Evolutionary conservation across 768 basidiomycete species (phyloP).

Genomic region (Hortiboletus campestris): DNA sequence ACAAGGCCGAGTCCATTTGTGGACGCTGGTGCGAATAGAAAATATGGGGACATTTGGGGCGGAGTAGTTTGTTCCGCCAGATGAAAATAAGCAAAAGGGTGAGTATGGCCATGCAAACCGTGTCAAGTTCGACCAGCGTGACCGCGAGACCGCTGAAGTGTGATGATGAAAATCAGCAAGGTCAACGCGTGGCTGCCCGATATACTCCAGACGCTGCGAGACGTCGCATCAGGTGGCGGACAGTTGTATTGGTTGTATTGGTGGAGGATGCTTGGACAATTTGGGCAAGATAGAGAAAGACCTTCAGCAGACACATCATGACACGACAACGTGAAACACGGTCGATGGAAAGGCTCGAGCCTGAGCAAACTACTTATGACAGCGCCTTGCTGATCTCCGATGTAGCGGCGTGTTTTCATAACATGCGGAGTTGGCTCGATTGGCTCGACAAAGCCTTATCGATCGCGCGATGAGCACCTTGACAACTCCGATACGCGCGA

Average conservation of each 20-base stretch:
- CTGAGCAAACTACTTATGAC: too few species aligned
- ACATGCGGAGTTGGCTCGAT: too few species aligned
- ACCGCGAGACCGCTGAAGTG: not conserved
- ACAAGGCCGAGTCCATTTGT: not conserved
- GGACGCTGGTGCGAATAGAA: not conserved
- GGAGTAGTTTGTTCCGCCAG: conserved; percentile 1
- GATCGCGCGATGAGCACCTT: too few species aligned
- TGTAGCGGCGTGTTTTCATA: too few species aligned
- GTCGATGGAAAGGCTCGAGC: not conserved
- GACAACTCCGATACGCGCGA: too few species aligned
- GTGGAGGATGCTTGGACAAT: not conserved
- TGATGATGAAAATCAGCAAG: not conserved
- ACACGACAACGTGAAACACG: too few species aligned
- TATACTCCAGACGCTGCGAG: not conserved
- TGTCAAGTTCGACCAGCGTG: conserved; percentile 4
- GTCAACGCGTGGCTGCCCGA: not conserved
- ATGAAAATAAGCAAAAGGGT: not conserved
- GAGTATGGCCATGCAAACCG: not conserved
- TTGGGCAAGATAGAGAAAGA: not conserved
- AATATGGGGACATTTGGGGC: not conserved
- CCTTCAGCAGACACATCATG: not conserved
- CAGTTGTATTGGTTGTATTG: not conserved
- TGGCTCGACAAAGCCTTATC: too few species aligned
- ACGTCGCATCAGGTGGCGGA: not conserved
- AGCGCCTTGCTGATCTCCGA: too few species aligned